Evolutionary conservation across 2,329 filamentous ascomycete species (phyloP).

Genomic region (Calonectria hawksworthii): DNA sequence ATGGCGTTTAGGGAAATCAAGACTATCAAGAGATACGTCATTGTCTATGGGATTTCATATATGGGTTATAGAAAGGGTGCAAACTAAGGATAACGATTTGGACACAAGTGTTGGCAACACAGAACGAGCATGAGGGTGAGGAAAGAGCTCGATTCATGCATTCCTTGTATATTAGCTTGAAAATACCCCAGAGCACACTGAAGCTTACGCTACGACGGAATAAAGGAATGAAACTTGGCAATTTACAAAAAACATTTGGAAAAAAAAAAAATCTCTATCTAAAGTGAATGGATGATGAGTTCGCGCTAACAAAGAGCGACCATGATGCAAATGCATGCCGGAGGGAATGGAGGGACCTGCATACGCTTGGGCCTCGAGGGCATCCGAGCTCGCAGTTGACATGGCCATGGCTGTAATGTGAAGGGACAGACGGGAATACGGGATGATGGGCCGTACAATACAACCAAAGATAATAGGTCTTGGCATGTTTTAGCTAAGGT

Average conservation of each 20-base stretch:
- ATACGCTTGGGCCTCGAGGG: slow-evolving; percentile 11
- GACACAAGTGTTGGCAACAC: slow-evolving; percentile 19
- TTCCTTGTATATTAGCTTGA: slow-evolving; percentile 37
- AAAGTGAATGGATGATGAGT: not conserved
- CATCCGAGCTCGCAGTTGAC: slow-evolving; percentile 16
- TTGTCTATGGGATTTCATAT: not conserved
- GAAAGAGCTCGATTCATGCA: slow-evolving; percentile 20
- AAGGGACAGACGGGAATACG: not conserved
- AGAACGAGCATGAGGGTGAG: slow-evolving; percentile 24
- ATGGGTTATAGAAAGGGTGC: slow-evolving; percentile 39
- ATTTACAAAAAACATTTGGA: slow-evolving; percentile 12
- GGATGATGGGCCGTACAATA: not conserved
- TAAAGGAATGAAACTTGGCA: not conserved
- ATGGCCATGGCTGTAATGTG: slow-evolving; percentile 4
- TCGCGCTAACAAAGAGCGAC: not conserved
- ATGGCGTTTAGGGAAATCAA: slow-evolving; percentile 36
- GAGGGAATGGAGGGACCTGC: not conserved
- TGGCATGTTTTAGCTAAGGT: too few relatives aligned
- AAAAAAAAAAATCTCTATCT: not conserved
- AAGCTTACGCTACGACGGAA: slow-evolving; percentile 6
- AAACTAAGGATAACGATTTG: slow-evolving; percentile 16
- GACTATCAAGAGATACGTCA: slow-evolving; percentile 6
- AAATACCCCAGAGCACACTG: slow-evolving; percentile 42
- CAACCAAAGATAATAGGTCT: too few relatives aligned
- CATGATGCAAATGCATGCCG: not conserved